Percentiles rank a stretch among this genome's conserved stretches.
These are phyloP conservation scores for Leishmania guyanensis DNA, from an alignment of 208 protist species.

Conservation along the genomic window DNA sequence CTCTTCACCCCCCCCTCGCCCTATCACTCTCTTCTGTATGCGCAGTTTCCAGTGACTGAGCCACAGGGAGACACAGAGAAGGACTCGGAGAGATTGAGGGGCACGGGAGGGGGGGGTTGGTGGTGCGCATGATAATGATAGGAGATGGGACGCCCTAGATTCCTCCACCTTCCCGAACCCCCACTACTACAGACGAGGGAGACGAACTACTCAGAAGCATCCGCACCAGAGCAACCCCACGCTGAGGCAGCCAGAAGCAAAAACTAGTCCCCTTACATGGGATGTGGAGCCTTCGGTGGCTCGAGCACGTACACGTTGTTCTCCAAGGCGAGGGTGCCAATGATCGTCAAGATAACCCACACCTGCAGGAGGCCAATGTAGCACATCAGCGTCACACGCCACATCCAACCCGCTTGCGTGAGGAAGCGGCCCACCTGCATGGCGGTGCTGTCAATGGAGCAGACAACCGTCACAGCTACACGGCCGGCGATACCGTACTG, in stretches of 20 bases:
- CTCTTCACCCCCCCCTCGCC: background rate
- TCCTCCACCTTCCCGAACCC: too few relatives aligned
- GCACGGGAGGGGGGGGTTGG: background rate
- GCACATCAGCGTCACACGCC: conserved; percentile 40
- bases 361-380: conserved; percentile 65
- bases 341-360: conserved; percentile 38
- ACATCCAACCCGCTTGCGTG: conserved; percentile 28
- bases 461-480: conserved; percentile 7
- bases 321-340: conserved; percentile 22
- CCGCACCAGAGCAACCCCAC: background rate
- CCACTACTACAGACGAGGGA: too few relatives aligned
- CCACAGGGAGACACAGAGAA: background rate
- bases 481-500: conserved; percentile 24
- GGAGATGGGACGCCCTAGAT: background rate
- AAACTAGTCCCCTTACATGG: background rate
- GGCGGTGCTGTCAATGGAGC: conserved; percentile 32
- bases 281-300: background rate
- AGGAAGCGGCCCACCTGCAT: conserved; percentile 40
- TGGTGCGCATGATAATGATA: background rate
- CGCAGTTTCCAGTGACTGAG: background rate
- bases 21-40: background rate
- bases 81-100: background rate
- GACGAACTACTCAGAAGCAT: background rate
- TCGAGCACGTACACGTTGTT: background rate
- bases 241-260: background rate